Base-by-base conservation (phyloP, 805 yeast species). In the Lipomyces japonicus region DNA sequence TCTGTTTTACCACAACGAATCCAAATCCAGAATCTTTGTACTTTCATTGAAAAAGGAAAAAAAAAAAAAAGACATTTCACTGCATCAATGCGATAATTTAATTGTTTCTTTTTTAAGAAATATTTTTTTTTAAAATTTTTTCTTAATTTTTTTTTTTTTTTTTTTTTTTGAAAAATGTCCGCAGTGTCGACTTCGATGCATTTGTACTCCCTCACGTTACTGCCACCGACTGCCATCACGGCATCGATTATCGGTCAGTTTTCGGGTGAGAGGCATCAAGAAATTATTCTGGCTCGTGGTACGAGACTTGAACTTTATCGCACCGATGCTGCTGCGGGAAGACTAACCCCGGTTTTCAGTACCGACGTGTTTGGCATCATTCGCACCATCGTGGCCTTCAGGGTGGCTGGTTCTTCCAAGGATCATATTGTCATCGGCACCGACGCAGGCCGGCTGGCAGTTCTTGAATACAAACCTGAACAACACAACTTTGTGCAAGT, bases 161-260 rank as follows among this genome's bases (percentile, higher is more conserved):
- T n/a, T n/a, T n/a, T n/a, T n/a, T n/a, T n/a, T n/a, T n/a, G n/a
- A n/a, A n/a, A n/a, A 14, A 34, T 34, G 26, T 37, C 41, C 41
- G 41, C 41, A 18, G 41, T 25, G 6, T 30, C 45, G 1, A 18
- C 45, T 19, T 31, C 53, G 49, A 54, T 53, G 45, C 60, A 31
- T 45, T 71, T 88, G 30, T 88, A 86, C 68, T 77, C 86, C 59
- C 71, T 85, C 53, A 86, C 96, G 5, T 71, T 88, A n/a, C 75
- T 76, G 57, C 73, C 70, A 5, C 82, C 90, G 2, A 65, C 80
- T 4, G 73, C 80, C 36, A 73, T 80, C 2, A 65, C 75, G 4
- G 66, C 67, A 28, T 74, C 89, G 1, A 71, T 82, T n/a, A 73
- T 79, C 4, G 96, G 96, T 1, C 77, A 75, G 55, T 88, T 89